Percentiles rank a stretch among this genome's conserved stretches.
Conservation (phyloP, 2,329 filamentous ascomycete genomes). For the Aureobasidium sp. region DNA sequence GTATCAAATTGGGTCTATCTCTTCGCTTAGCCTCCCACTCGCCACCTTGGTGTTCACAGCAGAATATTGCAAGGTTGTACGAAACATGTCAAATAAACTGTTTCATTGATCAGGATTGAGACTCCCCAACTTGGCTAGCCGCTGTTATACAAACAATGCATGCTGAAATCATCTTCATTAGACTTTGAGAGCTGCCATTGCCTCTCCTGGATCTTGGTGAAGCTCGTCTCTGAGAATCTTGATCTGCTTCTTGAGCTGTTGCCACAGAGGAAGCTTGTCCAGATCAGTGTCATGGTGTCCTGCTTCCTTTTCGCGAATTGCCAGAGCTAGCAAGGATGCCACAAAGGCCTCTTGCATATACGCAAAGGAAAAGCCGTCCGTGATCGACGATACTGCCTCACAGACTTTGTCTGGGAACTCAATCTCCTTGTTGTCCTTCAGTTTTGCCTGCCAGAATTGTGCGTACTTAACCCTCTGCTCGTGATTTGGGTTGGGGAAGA, state of each 20-base stretch:
- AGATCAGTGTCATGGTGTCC: conserved; percentile 32
- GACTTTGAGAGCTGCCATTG: background rate
- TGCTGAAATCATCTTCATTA: background rate
- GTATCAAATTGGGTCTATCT: background rate
- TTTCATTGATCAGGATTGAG: background rate
- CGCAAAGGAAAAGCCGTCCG: conserved; percentile 55
- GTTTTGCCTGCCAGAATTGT: conserved; percentile 36
- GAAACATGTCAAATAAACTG: background rate
- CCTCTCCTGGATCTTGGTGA: conserved; percentile 19
- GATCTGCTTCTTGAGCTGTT: conserved; percentile 56
- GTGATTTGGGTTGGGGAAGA: conserved; percentile 32
- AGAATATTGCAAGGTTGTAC: background rate
- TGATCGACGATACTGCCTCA: conserved; percentile 48
- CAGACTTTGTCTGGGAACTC: conserved; percentile 24
- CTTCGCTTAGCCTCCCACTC: background rate
- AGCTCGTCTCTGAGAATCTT: conserved; percentile 52
- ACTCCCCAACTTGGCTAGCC: background rate
- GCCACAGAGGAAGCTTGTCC: conserved; percentile 48
- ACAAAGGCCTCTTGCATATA: conserved; percentile 63
- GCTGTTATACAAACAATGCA: background rate
- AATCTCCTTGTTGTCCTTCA: conserved; percentile 22
- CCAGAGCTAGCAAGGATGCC: conserved; percentile 49
- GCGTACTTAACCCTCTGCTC: conserved; percentile 34
- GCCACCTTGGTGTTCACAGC: background rate
- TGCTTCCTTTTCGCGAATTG: conserved; percentile 20